Base-by-base conservation (phyloP, 148 eudicot species). In the Agrostemma githago region DNA sequence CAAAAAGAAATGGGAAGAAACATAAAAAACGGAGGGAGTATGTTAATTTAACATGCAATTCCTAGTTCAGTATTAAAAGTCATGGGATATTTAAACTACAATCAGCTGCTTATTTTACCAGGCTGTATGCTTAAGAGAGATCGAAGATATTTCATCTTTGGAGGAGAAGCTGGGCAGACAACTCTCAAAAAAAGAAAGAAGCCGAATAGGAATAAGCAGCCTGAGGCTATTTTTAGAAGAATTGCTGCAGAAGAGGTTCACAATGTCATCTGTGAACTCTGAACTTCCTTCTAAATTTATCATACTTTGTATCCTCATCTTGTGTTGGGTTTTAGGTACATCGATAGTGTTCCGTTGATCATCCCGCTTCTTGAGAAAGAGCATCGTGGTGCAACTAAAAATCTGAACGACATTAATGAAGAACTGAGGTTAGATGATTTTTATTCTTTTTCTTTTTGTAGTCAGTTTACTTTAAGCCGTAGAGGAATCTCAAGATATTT, bases 351-450 rank as follows among this genome's bases (percentile, higher is more conserved):
- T 80, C 97, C 98, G 40, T 73, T 87, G 81, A 87, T 95, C 77
- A 90, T 95, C 84, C 97, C 98, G 51, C 93, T 95, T 80, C 98
- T 95, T 68, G 98, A 95, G 72, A 95, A 87, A 78, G 97, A 95
- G 82, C 79, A 88, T 69, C 85, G 97, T n/a, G 80, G 85, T 77
- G 79, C 90, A 64, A 86, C 84, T 16, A 84, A 88, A 71, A 92
- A 80, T 85, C 80, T 95, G 20, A 87, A 85, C 67, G 98, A 95
- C 74, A 88, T 92, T 44, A 85, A 87, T 79, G 86, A 85, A 84
- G 97, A 95, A 84, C 86, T 88, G 77, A 86, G 97, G 98, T 95
- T 65, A 79, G 87, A 72, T 66, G 62, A 59, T 70, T n/a, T 19
- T 44, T 46, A 26, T 26, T 26, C 34, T 26, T 26, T 26, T 26